Evolutionary conservation across 495 filamentous ascomycete species (phyloP).

Genomic region (Talaromyces adpressus): DNA sequence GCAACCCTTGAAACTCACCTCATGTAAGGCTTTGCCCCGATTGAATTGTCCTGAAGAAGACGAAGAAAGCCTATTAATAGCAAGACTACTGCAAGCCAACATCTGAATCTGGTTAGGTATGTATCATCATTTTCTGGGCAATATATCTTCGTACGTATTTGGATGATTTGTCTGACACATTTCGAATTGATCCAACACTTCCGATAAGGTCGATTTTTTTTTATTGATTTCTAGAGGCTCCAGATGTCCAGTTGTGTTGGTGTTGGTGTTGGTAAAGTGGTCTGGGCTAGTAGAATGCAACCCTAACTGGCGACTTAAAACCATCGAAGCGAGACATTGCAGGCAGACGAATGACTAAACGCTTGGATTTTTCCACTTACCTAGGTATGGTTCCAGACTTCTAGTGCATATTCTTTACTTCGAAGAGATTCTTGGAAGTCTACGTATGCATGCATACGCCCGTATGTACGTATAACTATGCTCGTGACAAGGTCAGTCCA

Average conservation of each 20-base stretch:
- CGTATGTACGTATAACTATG: neutral
- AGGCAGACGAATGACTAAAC: neutral
- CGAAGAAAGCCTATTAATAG: neutral
- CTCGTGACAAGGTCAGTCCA: neutral
- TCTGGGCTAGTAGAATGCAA: neutral
- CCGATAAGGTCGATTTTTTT: neutral
- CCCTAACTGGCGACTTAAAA: neutral
- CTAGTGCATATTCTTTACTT: neutral
- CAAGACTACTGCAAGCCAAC: neutral
- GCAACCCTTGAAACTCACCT: neutral
- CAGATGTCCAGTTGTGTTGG: too few relatives aligned
- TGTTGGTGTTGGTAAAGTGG: neutral
- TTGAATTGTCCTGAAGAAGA: neutral
- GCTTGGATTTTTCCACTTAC: neutral
- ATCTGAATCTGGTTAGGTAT: neutral
- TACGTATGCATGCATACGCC: neutral
- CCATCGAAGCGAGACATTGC: neutral
- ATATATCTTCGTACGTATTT: neutral
- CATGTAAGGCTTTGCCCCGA: neutral
- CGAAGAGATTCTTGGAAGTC: too few relatives aligned
- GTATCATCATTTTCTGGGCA: neutral
- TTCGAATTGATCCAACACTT: neutral
- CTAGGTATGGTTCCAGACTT: neutral
- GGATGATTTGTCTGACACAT: neutral
- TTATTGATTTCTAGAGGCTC: neutral